Base-by-base conservation (phyloP, 495 filamentous ascomycete genomes). In the Aspergillus ostianus region DNA sequence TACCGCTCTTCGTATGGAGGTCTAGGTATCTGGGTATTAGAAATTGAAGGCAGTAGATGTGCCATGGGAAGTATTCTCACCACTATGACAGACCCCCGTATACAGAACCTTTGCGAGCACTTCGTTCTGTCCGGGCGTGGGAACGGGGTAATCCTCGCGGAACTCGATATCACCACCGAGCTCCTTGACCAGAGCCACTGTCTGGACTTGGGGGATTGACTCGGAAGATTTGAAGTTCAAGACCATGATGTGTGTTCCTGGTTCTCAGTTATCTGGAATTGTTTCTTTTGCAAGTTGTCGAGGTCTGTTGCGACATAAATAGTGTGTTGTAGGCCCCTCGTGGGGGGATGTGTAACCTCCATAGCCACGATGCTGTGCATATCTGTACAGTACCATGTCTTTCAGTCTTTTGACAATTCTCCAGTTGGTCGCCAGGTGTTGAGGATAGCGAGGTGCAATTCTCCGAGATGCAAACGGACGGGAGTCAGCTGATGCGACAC, bases 31-130 rank as follows among this genome's bases (percentile, higher is more conserved):
- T 12, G 3, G 12, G 13, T 41, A 41, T 41, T 41, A 41, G 10
- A 13, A 10, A 0, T 4, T 3, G 6, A 54, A 2, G 17, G 1
- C 23, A 45, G n/a, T 50, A 18, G 23, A 26, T 58, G 20, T 6
- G 19, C 29, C 59, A 48, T n/a, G n/a, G n/a, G n/a, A n/a, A n/a
- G n/a, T n/a, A n/a, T 47, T 13, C 70, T 58, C 53, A 78, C 77
- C 79, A 60, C 78, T 81, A 47, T 79, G 78, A 47, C 79, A 82
- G 46, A 81, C 78, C 2, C 80, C 80, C 0, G 71, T 72, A 51
- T 81, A 82, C 13, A 81, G 70, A 4, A 81, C 71, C 58, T 81
- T 76, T 32, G 79, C 80, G 7, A 81, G 64, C 6, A 81, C 78
- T 68, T 82, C 80, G 50, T 81, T 79, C 12, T 64, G 65, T 1